These are phyloP conservation scores for Geranium rotundifolium DNA, from an alignment of 345 rosid genomes.

Conservation along the genomic window DNA sequence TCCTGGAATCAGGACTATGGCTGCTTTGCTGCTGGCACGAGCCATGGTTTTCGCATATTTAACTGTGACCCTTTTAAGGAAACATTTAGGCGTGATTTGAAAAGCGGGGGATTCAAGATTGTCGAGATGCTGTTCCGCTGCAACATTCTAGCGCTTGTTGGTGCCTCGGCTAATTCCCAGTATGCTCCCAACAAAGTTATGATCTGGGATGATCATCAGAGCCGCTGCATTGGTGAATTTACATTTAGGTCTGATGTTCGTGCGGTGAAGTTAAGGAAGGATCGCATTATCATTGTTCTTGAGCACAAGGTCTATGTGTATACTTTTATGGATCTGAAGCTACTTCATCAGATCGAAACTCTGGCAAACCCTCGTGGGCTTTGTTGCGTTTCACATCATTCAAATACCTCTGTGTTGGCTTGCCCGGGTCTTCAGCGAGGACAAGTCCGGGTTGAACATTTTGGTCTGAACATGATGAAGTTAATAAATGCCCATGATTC, in stretches of 20 bases:
- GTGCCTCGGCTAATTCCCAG: conserved; percentile 56
- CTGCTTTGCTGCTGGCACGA: conserved; percentile 75
- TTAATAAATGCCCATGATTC: conserved; percentile 72
- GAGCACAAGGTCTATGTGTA: conserved; percentile 82
- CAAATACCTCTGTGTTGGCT: conserved; percentile 68
- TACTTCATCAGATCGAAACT: conserved; percentile 83
- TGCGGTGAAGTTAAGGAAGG: conserved; percentile 67
- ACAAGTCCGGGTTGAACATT: conserved; percentile 73
- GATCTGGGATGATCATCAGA: conserved; percentile 89
- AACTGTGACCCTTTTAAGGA: conserved; percentile 77
- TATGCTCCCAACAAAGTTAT: conserved; percentile 75
- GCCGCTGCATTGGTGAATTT: conserved; percentile 75
- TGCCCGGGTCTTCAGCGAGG: conserved; percentile 81
- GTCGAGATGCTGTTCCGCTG: conserved; percentile 91
- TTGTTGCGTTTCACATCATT: conserved; percentile 77
- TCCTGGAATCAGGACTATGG: conserved; percentile 88
- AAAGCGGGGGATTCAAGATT: conserved; percentile 63
- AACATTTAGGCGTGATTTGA: conserved; percentile 53
- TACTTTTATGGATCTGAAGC: conserved; percentile 61
- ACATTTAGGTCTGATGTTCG: conserved; percentile 77
- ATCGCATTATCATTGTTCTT: conserved; percentile 67
- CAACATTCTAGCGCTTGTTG: conserved; percentile 83
- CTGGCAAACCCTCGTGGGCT: conserved; percentile 69
- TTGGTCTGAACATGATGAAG: conserved; percentile 65
- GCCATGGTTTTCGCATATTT: conserved; percentile 66